phyloP scores from a whole-genome alignment of 2,329 filamentous ascomycete species.

The Phoma sp. region DNA sequence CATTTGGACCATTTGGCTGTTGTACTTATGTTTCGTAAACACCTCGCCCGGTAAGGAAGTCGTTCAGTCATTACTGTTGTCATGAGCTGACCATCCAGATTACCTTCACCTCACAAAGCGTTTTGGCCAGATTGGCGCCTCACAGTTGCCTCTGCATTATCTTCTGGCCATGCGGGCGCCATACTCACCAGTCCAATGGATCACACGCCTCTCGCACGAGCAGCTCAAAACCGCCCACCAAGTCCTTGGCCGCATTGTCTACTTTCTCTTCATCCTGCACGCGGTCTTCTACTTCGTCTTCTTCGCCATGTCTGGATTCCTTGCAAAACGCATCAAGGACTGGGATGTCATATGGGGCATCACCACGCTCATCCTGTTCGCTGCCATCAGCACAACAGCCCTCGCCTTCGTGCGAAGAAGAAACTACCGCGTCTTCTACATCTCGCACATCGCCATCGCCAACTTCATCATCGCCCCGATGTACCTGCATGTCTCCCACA shows the following conservation, averaged over 20 bases:
- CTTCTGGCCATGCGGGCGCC: constrained; percentile 60
- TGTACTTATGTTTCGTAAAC: constrained; percentile 56
- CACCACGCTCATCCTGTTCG: constrained; percentile 53
- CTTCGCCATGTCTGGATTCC: constrained; percentile 58
- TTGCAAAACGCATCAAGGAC: constrained; percentile 61
- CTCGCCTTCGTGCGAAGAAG: constrained; percentile 53
- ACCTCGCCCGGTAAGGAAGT: constrained; percentile 47
- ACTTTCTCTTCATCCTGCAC: constrained; percentile 59
- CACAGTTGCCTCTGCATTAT: constrained; percentile 65
- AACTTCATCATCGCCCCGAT: constrained; percentile 55
- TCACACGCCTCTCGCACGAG: constrained; percentile 62
- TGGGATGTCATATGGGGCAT: constrained; percentile 65
- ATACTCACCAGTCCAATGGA: constrained; percentile 57
- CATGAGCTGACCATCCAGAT: constrained; percentile 49
- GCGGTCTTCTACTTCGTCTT: constrained; percentile 63
- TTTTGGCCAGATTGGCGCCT: constrained; percentile 64
- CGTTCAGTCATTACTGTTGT: not conserved
- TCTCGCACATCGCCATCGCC: constrained; percentile 61
- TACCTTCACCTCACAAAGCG: constrained; percentile 69
- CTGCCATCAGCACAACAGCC: constrained; percentile 56
- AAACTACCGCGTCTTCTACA: constrained; percentile 62
- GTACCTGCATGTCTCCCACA: constrained; percentile 63
- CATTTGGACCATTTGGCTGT: constrained; percentile 60
- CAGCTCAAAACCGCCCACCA: constrained; percentile 64
- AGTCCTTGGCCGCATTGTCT: constrained; percentile 62